These are phyloP conservation scores for Skeletonema grethae DNA, from an alignment of 108 stramenopile species.

Conservation along the genomic window DNA sequence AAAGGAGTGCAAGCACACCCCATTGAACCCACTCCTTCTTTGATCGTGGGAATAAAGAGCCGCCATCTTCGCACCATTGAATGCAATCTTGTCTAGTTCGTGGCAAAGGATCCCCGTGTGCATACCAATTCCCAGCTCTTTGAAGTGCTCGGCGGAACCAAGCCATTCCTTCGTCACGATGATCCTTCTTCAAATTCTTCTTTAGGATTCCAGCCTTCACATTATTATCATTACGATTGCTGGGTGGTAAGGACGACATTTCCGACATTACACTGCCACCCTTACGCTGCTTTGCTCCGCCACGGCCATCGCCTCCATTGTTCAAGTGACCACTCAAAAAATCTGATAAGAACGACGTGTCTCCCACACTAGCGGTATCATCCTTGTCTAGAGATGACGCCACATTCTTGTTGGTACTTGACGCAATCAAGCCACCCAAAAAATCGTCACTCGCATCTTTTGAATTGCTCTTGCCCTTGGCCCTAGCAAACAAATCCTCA, in stretches of 20 bases:
- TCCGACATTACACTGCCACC: constrained; percentile 11
- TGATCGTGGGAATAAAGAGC: constrained; percentile 13
- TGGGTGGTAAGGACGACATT: not conserved
- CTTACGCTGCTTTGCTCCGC: constrained; percentile 21
- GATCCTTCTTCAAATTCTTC: not conserved
- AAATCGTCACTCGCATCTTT: constrained; percentile 3
- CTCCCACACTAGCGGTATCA: constrained; percentile 18
- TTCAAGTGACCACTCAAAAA: constrained; percentile 13
- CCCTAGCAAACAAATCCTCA: constrained; percentile 3
- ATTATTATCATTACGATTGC: not conserved
- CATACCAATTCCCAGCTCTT: not conserved
- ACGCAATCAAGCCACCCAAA: constrained; percentile 12
- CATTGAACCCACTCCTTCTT: constrained; percentile 24
- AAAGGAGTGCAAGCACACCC: constrained; percentile 15
- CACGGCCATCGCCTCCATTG: constrained; percentile 3
- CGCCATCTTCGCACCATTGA: constrained; percentile 24
- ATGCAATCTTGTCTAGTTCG: constrained; percentile 10
- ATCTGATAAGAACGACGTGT: constrained; percentile 30
- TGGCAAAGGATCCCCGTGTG: not conserved
- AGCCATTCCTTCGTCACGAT: not conserved
- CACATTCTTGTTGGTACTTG: not conserved
- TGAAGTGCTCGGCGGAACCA: not conserved
- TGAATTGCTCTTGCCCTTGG: not conserved
- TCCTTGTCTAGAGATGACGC: not conserved
- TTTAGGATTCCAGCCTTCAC: not conserved